A percentile compares a stretch with the other conserved stretches of the same genome.
Evolutionary conservation across 805 yeast species (phyloP).

Genomic region (Candida tibetensis): DNA sequence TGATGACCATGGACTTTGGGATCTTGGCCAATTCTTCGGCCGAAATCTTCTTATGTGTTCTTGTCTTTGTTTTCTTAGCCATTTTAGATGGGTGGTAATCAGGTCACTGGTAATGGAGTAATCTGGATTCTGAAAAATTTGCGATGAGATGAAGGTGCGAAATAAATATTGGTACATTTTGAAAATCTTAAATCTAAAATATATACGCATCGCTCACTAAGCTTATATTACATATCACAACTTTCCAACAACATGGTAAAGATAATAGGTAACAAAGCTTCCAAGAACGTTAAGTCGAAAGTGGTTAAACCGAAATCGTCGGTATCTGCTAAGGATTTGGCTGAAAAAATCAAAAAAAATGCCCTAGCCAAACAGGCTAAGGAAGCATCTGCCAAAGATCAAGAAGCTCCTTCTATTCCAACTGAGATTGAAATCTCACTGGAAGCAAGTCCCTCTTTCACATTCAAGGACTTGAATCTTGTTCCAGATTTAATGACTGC

Average conservation of each 20-base stretch:
- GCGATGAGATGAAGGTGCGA: background rate
- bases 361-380: conserved; percentile 2
- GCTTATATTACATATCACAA: too few species aligned
- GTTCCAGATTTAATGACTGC: conserved; percentile 81
- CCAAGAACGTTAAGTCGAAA: background rate
- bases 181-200: too few species aligned
- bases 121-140: too few species aligned
- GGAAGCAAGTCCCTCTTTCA: background rate
- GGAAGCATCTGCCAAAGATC: background rate
- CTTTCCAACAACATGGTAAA: too few species aligned
- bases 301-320: background rate
- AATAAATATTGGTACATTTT: too few species aligned
- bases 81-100: conserved; percentile 14
- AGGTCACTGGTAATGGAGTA: too few species aligned
- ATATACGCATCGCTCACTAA: too few species aligned
- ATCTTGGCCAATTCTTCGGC: conserved; percentile 69
- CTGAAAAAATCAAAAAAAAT: conserved; percentile 47
- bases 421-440: background rate
- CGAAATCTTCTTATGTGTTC: conserved; percentile 73
- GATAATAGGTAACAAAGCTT: too few species aligned
- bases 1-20: conserved; percentile 92
- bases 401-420: background rate
- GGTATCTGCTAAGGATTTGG: conserved; percentile 42
- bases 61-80: conserved; percentile 60
- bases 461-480: conserved; percentile 51